phyloP scores from a whole-genome alignment of 306 rosid genomes.

The Cucurbita moschata region DNA sequence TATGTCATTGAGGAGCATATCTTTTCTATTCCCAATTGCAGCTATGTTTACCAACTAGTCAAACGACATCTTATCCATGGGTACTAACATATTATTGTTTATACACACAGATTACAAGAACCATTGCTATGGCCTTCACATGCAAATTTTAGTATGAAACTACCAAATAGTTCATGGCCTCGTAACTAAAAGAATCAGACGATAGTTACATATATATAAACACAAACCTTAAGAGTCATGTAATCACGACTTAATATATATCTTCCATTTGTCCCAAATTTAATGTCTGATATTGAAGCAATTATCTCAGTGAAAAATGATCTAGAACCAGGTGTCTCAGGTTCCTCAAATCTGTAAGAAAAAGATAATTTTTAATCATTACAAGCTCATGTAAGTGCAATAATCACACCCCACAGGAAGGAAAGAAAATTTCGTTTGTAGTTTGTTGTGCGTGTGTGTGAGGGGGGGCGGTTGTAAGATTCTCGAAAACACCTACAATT shows the following conservation, averaged over 20 bases:
- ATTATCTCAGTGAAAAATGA: constrained; percentile 96
- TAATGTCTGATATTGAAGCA: constrained; percentile 93
- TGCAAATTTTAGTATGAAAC: neutral
- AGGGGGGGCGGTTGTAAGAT: neutral
- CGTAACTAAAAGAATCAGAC: constrained; percentile 3
- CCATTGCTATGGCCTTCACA: neutral
- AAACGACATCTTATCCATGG: neutral
- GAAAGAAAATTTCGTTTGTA: neutral
- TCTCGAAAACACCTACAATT: constrained; percentile 45
- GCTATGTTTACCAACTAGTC: neutral
- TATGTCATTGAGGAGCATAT: neutral
- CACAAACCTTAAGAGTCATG: constrained; percentile 91
- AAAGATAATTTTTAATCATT: neutral
- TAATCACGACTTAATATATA: constrained; percentile 93
- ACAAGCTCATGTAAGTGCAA: neutral
- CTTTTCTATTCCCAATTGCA: neutral
- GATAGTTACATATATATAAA: neutral
- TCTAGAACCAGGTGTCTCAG: constrained; percentile 87
- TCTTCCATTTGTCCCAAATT: constrained; percentile 90
- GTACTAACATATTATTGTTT: neutral
- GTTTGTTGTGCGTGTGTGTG: too few species aligned
- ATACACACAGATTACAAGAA: neutral
- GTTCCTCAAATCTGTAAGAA: constrained; percentile 84
- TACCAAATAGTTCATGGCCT: neutral
- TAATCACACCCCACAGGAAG: neutral